Percentiles rank a stretch among this genome's conserved stretches.
These are phyloP conservation scores for Syzygium oleosum DNA, from an alignment of 345 rosid species.

Conservation along the genomic window DNA sequence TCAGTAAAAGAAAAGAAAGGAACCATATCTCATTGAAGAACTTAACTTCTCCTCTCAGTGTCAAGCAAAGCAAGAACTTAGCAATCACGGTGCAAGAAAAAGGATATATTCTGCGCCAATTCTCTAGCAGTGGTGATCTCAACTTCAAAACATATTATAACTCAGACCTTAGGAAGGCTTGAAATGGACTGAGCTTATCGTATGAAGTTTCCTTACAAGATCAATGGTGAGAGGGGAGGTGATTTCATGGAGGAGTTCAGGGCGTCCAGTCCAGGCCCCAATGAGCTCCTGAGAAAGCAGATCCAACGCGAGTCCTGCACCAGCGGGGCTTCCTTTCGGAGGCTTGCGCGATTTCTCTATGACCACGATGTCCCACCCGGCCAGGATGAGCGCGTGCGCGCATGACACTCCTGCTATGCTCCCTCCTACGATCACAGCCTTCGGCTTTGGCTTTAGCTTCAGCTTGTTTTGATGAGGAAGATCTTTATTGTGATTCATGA, in stretches of 20 bases:
- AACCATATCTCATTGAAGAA: background rate
- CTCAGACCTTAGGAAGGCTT: background rate
- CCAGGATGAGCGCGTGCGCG: slow-evolving; percentile 52
- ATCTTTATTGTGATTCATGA: background rate
- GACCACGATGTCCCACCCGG: slow-evolving; percentile 59
- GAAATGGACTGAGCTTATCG: background rate
- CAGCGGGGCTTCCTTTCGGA: slow-evolving; percentile 61
- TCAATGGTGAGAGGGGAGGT: slow-evolving; percentile 51
- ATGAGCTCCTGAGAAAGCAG: slow-evolving; percentile 32
- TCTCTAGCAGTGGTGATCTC: background rate
- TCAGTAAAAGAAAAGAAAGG: background rate
- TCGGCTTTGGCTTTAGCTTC: slow-evolving; percentile 13
- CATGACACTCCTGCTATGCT: slow-evolving; percentile 70
- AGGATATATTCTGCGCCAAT: background rate
- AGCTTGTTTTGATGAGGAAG: background rate
- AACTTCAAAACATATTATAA: background rate
- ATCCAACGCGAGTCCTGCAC: slow-evolving; percentile 73
- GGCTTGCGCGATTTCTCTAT: slow-evolving; percentile 52
- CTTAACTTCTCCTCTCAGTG: background rate
- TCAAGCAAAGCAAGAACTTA: background rate
- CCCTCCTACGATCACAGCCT: slow-evolving; percentile 63
- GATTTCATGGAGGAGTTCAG: slow-evolving; percentile 31
- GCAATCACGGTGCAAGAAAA: background rate
- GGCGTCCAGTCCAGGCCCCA: slow-evolving; percentile 42
- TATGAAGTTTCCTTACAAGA: slow-evolving; percentile 25